phyloP scores from a whole-genome alignment of 2,329 filamentous ascomycete genomes.

The Cladosporium sp. region DNA sequence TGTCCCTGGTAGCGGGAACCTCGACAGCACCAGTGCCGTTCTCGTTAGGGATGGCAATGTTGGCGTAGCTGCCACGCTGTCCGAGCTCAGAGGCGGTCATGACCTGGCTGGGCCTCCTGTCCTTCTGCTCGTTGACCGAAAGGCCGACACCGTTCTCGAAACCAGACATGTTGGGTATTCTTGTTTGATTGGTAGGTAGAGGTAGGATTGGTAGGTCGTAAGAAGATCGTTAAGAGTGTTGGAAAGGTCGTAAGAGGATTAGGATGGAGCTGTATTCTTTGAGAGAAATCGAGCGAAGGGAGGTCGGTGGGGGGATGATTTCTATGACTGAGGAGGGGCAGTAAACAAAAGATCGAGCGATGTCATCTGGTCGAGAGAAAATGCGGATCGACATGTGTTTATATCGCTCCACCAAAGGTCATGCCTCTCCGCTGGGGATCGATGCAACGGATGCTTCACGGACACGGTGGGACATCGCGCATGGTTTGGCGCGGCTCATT shows the following conservation, averaged over 20 bases:
- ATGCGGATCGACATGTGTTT: slow-evolving; percentile 21
- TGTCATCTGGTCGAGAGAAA: slow-evolving; percentile 17
- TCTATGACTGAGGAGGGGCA: slow-evolving; percentile 12
- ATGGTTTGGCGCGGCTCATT: slow-evolving; percentile 7
- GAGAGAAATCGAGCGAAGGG: slow-evolving; percentile 3
- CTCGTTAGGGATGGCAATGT: slow-evolving; percentile 49
- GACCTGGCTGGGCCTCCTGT: slow-evolving; percentile 26
- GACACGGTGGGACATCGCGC: slow-evolving; percentile 16
- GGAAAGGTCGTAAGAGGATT: slow-evolving; percentile 13
- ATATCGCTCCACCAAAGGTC: slow-evolving; percentile 3
- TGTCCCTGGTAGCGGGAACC: slow-evolving; percentile 68
- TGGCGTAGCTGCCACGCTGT: slow-evolving; percentile 37
- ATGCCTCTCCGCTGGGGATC: slow-evolving; percentile 4
- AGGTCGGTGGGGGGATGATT: slow-evolving; percentile 5
- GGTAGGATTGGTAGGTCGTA: slow-evolving; percentile 15
- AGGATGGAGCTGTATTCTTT: slow-evolving; percentile 4
- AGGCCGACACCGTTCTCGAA: slow-evolving; percentile 57
- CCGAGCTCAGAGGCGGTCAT: slow-evolving; percentile 33
- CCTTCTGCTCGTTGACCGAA: slow-evolving; percentile 40
- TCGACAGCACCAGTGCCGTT: slow-evolving; percentile 60
- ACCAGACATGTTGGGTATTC: slow-evolving; percentile 56
- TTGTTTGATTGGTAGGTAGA: slow-evolving; percentile 23
- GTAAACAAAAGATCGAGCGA: slow-evolving; percentile 21
- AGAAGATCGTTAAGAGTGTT: slow-evolving; percentile 5
- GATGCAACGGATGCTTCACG: slow-evolving; percentile 5